Conservation (phyloP, 2,329 filamentous ascomycete species). For the Curvularia sp. region DNA sequence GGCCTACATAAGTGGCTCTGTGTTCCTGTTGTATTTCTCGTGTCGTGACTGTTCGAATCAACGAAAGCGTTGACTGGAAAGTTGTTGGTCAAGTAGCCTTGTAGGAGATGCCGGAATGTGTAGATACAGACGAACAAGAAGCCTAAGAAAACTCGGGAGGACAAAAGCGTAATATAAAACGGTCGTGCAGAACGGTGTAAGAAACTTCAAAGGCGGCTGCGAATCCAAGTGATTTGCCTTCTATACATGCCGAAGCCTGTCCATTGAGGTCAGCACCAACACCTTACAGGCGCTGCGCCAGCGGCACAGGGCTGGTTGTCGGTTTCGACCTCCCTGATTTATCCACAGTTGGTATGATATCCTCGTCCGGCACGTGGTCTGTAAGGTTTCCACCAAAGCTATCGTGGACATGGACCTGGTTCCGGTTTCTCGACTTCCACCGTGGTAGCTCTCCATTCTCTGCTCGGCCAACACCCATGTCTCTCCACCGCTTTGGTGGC, state of each 20-base stretch:
- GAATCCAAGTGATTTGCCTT: not conserved
- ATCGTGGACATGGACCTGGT: slow-evolving; percentile 40
- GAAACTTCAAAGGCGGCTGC: not conserved
- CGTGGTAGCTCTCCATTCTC: slow-evolving; percentile 37
- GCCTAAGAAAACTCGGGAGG: not conserved
- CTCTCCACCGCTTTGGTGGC: slow-evolving; percentile 62
- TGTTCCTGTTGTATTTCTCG: not conserved
- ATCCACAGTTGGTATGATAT: slow-evolving; percentile 44
- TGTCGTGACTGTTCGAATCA: not conserved
- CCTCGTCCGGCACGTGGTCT: slow-evolving; percentile 27
- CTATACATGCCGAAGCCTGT: not conserved
- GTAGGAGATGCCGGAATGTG: not conserved
- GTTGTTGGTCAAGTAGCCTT: not conserved
- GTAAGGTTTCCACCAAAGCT: slow-evolving; percentile 29
- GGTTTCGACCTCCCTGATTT: slow-evolving; percentile 10
- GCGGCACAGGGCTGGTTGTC: slow-evolving; percentile 6
- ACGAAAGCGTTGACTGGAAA: not conserved
- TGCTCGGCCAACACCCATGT: slow-evolving; percentile 53
- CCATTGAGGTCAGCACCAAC: not conserved
- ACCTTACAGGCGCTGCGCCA: slow-evolving; percentile 7
- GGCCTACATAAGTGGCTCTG: not conserved
- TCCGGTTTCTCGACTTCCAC: slow-evolving; percentile 45
- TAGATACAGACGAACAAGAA: not conserved
- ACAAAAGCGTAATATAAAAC: not conserved
- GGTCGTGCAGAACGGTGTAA: not conserved